Evolutionary conservation across 2,329 filamentous ascomycete genomes (phyloP).

Genomic region (Trichoderma gracile): DNA sequence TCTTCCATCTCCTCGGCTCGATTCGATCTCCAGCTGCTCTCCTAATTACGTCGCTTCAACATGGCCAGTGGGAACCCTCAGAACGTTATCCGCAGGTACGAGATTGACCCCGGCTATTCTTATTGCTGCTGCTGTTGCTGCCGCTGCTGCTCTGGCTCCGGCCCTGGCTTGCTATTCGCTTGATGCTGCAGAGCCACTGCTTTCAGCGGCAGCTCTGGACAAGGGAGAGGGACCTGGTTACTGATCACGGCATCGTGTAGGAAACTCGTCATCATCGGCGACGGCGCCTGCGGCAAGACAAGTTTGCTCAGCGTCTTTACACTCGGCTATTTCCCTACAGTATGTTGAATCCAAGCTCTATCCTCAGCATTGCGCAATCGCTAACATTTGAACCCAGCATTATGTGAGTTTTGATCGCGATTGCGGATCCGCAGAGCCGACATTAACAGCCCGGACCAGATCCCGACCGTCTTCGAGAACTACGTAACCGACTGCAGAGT

Average conservation of each 20-base stretch:
- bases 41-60: slow-evolving; percentile 31
- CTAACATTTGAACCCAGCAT: slow-evolving; percentile 49
- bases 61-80: slow-evolving; percentile 51
- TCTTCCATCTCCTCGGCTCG: neutral
- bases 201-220: neutral
- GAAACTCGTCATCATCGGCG: slow-evolving; percentile 95
- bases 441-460: slow-evolving; percentile 46
- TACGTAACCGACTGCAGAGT: slow-evolving; percentile 99
- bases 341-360: slow-evolving; percentile 51
- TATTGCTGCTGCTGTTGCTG: too few relatives aligned
- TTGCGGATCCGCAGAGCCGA: slow-evolving; percentile 17
- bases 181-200: neutral
- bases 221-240: neutral
- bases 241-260: slow-evolving; percentile 48
- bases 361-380: slow-evolving; percentile 24
- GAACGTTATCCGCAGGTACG: slow-evolving; percentile 68
- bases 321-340: slow-evolving; percentile 94
- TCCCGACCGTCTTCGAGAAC: slow-evolving; percentile 98
- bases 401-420: slow-evolving; percentile 50
- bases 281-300: slow-evolving; percentile 97
- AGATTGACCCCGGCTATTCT: neutral
- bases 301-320: slow-evolving; percentile 97
- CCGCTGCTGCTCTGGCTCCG: neutral
- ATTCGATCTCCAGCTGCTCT: neutral
- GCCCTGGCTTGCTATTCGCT: neutral